Evolutionary conservation across 345 rosid genomes (phyloP).

Genomic region (Angophora floribunda): DNA sequence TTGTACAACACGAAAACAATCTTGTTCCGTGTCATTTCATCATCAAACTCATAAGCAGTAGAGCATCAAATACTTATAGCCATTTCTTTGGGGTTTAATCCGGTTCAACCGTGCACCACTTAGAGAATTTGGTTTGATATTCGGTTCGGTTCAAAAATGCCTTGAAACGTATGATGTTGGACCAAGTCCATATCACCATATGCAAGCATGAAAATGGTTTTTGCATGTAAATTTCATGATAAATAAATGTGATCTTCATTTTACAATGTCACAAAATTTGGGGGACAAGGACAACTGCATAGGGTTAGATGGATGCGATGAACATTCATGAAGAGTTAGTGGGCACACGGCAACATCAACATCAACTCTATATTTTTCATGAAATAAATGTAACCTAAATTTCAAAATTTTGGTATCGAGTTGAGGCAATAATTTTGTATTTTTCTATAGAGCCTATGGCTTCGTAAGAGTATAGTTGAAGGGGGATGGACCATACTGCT

Average conservation of each 20-base stretch:
- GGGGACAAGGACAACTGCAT: not conserved
- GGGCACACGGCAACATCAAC: not conserved
- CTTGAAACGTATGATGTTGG: not conserved
- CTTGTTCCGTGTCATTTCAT: not conserved
- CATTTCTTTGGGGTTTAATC: not conserved
- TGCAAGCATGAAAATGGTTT: not conserved
- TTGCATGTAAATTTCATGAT: not conserved
- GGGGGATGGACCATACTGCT: too few relatives aligned
- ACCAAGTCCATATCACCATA: not conserved
- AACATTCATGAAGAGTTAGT: not conserved
- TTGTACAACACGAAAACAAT: too few relatives aligned
- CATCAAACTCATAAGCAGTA: not conserved
- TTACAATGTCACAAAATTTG: not conserved
- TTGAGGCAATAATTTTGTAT: too few relatives aligned
- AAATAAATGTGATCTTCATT: not conserved
- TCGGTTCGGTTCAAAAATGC: not conserved
- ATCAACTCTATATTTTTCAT: too few relatives aligned
- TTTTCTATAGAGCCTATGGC: too few relatives aligned
- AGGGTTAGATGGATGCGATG: not conserved
- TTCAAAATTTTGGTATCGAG: too few relatives aligned
- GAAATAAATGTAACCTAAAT: too few relatives aligned
- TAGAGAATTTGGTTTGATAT: not conserved
- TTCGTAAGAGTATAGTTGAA: too few relatives aligned
- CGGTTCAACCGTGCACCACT: not conserved
- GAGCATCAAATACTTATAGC: not conserved